Percentiles rank a stretch among this genome's conserved stretches.
phyloP scores from a whole-genome alignment of 1,284 basidiomycete species.

The Rhodotorula sp. region DNA sequence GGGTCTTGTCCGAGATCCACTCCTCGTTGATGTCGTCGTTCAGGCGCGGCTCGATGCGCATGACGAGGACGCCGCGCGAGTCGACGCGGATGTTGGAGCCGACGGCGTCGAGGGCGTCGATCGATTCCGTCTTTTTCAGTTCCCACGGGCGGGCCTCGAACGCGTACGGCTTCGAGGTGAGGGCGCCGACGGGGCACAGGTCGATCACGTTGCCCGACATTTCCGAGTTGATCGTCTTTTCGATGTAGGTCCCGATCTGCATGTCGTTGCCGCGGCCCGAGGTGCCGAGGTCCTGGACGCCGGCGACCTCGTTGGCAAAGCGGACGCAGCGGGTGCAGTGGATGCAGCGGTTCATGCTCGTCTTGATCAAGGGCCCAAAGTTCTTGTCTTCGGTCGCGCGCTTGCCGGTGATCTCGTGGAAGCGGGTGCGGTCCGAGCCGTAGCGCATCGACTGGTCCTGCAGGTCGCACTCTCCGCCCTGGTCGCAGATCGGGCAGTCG shows the following conservation, averaged over 20 bases:
- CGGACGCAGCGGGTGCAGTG: constrained; percentile 99
- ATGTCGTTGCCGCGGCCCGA: constrained; percentile 97
- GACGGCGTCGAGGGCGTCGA: constrained; percentile 97
- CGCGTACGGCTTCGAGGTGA: constrained; percentile 97
- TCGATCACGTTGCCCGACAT: constrained; percentile 97
- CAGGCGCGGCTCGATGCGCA: constrained; percentile 92
- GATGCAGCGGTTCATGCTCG: constrained; percentile 99
- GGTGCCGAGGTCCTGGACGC: constrained; percentile 95
- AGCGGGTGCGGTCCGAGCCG: constrained; percentile 92
- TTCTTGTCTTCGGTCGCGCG: constrained; percentile 99
- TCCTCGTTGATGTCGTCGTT: constrained; percentile 99
- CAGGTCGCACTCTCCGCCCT: constrained; percentile 82
- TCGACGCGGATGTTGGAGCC: constrained; percentile 98
- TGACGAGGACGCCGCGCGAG: constrained; percentile 92
- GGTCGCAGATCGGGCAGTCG: constrained; percentile 98
- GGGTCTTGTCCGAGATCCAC: constrained; percentile 99
- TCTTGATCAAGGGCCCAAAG: constrained; percentile 96
- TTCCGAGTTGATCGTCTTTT: constrained; percentile 96
- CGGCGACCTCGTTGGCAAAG: constrained; percentile 98
- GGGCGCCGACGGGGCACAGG: constrained; percentile 93
- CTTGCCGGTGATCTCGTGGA: constrained; percentile 98
- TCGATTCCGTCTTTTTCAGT: constrained; percentile 94
- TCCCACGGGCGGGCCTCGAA: constrained; percentile 98
- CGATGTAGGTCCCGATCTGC: constrained; percentile 98
- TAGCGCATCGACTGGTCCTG: constrained; percentile 99